phyloP scores from a whole-genome alignment of 192 early-diverging fungal species.

The Rhizoclosmatium globosum region DNA sequence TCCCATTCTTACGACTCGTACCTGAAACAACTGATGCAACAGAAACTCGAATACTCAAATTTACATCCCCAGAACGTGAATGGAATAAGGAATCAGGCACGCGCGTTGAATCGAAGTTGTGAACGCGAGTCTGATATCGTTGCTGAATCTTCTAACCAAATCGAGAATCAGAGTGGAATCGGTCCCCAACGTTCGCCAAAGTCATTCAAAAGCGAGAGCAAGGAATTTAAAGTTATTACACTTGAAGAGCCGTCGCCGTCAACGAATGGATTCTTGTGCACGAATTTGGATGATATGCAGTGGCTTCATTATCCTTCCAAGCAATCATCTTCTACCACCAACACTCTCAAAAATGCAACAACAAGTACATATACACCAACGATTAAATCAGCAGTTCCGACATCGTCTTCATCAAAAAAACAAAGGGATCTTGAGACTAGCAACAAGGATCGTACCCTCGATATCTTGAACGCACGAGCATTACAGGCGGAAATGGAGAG shows the following conservation, averaged over 20 bases:
- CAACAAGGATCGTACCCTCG: background rate
- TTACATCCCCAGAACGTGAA: background rate
- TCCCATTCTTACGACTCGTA: constrained; percentile 10
- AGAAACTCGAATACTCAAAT: background rate
- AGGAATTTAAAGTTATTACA: background rate
- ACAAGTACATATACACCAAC: background rate
- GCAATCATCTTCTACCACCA: background rate
- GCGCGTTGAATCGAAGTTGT: background rate
- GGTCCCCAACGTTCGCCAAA: background rate
- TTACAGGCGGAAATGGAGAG: constrained; percentile 9
- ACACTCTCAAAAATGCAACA: background rate
- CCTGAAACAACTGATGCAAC: background rate
- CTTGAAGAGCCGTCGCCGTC: background rate
- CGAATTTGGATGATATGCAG: background rate
- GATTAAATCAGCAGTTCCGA: background rate
- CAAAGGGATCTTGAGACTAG: background rate
- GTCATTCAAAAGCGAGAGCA: background rate
- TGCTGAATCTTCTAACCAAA: background rate
- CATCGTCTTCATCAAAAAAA: background rate
- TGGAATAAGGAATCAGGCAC: background rate
- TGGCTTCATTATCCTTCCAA: background rate
- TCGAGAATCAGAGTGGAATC: background rate
- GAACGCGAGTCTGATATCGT: background rate
- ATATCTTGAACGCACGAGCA: constrained; percentile 17
- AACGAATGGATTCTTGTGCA: background rate